These are phyloP conservation scores for Bryoglossum gracile DNA, from an alignment of 495 filamentous ascomycete genomes.

Conservation along the genomic window DNA sequence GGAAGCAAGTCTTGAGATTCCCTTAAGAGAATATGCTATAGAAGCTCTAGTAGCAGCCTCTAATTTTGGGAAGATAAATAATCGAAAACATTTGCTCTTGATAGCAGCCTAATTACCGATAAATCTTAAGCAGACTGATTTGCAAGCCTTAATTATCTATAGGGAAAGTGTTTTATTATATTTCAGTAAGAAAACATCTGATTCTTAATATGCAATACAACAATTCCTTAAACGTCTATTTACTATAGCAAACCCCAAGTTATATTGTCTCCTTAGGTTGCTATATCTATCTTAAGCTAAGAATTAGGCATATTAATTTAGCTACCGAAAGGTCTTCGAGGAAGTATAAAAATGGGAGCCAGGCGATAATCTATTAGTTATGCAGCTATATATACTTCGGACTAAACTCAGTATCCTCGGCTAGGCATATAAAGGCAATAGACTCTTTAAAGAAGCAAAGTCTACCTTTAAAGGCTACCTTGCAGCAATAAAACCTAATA, in stretches of 20 bases:
- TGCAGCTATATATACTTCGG: slow-evolving; percentile 5
- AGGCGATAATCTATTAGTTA: not conserved
- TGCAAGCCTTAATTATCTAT: slow-evolving; percentile 2
- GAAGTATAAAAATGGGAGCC: slow-evolving; percentile 6
- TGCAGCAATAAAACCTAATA: not conserved
- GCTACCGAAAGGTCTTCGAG: slow-evolving; percentile 1
- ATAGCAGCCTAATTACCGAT: slow-evolving; percentile 1
- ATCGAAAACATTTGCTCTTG: slow-evolving; percentile 6
- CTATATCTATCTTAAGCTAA: slow-evolving; percentile 5
- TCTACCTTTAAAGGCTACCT: not conserved
- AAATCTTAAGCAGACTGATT: slow-evolving; percentile 2
- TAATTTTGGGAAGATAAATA: slow-evolving; percentile 2
- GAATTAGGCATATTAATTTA: slow-evolving; percentile 4
- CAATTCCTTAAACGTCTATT: slow-evolving; percentile 2
- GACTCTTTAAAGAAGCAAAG: not conserved
- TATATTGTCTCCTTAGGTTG: not conserved
- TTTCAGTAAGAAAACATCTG: slow-evolving; percentile 6
- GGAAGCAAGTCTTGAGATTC: slow-evolving; percentile 4
- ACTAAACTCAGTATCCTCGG: slow-evolving; percentile 5
- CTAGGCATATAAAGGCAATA: not conserved
- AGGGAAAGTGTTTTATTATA: slow-evolving; percentile 6
- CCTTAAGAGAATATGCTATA: slow-evolving; percentile 1
- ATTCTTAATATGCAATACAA: slow-evolving; percentile 1
- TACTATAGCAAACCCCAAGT: not conserved
- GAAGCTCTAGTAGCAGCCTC: slow-evolving; percentile 10